phyloP scores from a whole-genome alignment of 495 filamentous ascomycete species.

The Bathelium albidoporum region DNA sequence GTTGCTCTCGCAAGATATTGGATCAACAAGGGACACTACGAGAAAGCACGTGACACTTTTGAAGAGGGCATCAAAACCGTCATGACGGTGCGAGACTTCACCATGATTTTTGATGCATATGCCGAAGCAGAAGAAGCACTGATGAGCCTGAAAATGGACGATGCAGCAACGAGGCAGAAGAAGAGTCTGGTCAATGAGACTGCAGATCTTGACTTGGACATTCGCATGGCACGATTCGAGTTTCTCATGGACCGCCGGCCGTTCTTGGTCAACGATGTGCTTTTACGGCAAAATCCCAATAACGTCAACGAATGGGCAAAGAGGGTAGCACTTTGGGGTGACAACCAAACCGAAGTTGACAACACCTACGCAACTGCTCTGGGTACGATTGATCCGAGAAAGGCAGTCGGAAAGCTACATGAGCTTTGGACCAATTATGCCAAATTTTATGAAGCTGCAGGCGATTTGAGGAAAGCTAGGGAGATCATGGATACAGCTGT shows the following conservation, averaged over 20 bases:
- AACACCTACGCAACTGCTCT: slow-evolving; percentile 95
- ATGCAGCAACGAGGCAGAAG: slow-evolving; percentile 68
- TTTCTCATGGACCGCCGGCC: slow-evolving; percentile 95
- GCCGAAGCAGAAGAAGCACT: slow-evolving; percentile 95
- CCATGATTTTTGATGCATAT: slow-evolving; percentile 91
- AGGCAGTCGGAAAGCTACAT: slow-evolving; percentile 86
- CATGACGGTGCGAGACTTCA: slow-evolving; percentile 99
- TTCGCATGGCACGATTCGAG: slow-evolving; percentile 96
- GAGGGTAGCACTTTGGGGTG: slow-evolving; percentile 85
- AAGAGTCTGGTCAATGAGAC: slow-evolving; percentile 74
- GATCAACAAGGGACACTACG: slow-evolving; percentile 87
- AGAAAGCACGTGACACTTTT: slow-evolving; percentile 82
- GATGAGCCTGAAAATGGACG: slow-evolving; percentile 82
- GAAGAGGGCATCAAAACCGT: slow-evolving; percentile 97
- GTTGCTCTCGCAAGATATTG: slow-evolving; percentile 92
- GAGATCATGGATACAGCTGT: slow-evolving; percentile 96
- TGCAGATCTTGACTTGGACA: slow-evolving; percentile 90
- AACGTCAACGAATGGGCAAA: slow-evolving; percentile 98
- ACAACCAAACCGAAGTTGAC: slow-evolving; percentile 83
- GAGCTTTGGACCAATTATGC: slow-evolving; percentile 97
- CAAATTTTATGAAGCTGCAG: slow-evolving; percentile 89
- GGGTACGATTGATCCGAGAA: slow-evolving; percentile 84
- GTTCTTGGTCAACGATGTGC: slow-evolving; percentile 93
- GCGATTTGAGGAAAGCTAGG: slow-evolving; percentile 72
- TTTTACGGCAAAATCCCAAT: slow-evolving; percentile 90